These are phyloP conservation scores for Aspergillus taichungensis DNA, from an alignment of 495 filamentous ascomycete species.

Conservation along the genomic window DNA sequence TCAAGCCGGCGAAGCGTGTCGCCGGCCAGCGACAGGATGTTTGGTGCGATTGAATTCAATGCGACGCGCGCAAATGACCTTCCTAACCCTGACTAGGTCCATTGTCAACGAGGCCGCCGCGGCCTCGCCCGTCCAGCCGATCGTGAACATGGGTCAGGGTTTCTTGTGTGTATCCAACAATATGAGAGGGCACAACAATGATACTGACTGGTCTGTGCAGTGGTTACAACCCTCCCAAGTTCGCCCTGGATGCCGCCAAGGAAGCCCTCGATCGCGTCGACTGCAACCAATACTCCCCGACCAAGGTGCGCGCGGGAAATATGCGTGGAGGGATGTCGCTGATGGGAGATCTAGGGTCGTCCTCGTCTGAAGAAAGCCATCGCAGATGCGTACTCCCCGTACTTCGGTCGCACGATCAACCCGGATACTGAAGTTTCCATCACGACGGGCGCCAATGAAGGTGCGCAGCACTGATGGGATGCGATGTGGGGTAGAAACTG, in stretches of 20 bases:
- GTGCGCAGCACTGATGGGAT: slow-evolving; percentile 22
- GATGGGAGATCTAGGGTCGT: slow-evolving; percentile 48
- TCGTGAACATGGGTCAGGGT: slow-evolving; percentile 95
- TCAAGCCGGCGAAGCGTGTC: slow-evolving; percentile 69
- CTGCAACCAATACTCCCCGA: slow-evolving; percentile 97
- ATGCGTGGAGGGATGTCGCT: background rate
- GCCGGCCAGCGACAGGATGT: slow-evolving; percentile 84
- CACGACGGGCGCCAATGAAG: slow-evolving; percentile 95
- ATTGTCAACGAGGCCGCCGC: slow-evolving; percentile 90
- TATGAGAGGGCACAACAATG: background rate
- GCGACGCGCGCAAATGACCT: background rate
- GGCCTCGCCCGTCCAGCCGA: slow-evolving; percentile 79
- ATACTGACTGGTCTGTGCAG: slow-evolving; percentile 17
- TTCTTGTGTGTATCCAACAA: slow-evolving; percentile 54
- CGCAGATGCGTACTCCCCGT: slow-evolving; percentile 78
- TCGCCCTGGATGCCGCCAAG: slow-evolving; percentile 87
- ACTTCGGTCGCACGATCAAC: slow-evolving; percentile 70
- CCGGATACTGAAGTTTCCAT: slow-evolving; percentile 89
- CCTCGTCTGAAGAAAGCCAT: slow-evolving; percentile 86
- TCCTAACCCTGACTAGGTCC: slow-evolving; percentile 46
- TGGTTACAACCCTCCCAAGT: slow-evolving; percentile 91
- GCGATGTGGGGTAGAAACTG: background rate
- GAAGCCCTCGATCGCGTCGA: slow-evolving; percentile 84
- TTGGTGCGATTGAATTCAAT: slow-evolving; percentile 49
- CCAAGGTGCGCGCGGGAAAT: slow-evolving; percentile 45